Evolutionary conservation across 768 basidiomycete genomes (phyloP), one percentile per base, ranked within the genome.

Genomic region (Paxillus involutus): DNA sequence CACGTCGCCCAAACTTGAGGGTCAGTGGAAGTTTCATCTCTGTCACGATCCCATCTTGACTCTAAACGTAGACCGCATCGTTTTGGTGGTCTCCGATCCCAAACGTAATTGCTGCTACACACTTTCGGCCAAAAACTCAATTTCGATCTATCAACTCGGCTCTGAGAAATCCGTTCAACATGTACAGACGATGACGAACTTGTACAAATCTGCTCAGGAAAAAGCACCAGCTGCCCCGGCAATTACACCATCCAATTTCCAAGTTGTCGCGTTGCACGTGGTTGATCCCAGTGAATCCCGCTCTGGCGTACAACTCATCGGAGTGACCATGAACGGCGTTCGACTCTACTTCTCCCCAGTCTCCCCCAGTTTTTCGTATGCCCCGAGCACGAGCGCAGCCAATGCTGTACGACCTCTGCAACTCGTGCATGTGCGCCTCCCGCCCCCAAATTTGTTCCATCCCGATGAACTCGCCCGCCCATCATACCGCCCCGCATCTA

Each of bases 291-390:
- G 77, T 12, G 89, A 91, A 66, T 87, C 89, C 26, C 85, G 83
- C 14, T 73, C 80, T 24, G 83, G 82, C 13, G 73, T 90, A 12
- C 90, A 91, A 53, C 78, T 98, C 10, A 76, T 97, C 46, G 93
- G 88, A 2, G 72, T 95, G 44, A 93, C 94, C 21, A 75, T 79
- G 29, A 94, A 87, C 48, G 94, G 91, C 12, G 82, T 89, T 3
- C 85, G 95, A 47, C 76, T 96, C 1, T 98, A 91, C 75, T 93
- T 97, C 66, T 80, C 81, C 2, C 80, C 87, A 3, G 73, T 80
- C 4, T 63, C 73, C 0, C 71, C 73, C 47, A 73, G 74, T 21
- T 86, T 83, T 66, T 73, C 79, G 42, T 82, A 79, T 56, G 72
- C 74, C 26, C 65, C 74, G 11, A 65, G 63, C 17, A 68, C 72